Conservation (phyloP, 192 early-diverging fungal species). For the Linnemannia hyalina region DNA sequence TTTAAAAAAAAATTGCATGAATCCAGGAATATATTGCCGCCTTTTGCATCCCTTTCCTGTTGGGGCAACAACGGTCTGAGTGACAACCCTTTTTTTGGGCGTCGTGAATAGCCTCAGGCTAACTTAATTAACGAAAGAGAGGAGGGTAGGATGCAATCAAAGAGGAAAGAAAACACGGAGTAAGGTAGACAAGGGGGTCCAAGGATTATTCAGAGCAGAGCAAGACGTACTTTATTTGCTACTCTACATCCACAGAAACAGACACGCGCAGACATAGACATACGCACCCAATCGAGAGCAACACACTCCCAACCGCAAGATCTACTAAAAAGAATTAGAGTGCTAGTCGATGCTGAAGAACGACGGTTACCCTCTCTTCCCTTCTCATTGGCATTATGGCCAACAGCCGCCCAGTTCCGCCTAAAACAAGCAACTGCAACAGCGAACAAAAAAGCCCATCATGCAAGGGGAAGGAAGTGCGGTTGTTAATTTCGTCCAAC, state of each 20-base stretch:
- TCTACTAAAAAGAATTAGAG: not conserved
- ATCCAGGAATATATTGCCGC: not conserved
- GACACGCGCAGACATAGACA: not conserved
- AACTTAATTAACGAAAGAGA: not conserved
- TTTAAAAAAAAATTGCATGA: not conserved
- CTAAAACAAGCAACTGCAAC: not conserved
- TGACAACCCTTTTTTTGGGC: not conserved
- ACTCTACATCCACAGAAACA: not conserved
- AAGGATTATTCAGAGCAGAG: not conserved
- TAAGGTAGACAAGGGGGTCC: not conserved
- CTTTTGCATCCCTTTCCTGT: not conserved
- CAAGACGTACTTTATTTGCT: not conserved
- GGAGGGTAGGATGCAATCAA: not conserved
- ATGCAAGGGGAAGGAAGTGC: not conserved
- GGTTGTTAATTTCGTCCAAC: not conserved
- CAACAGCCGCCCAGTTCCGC: no score
- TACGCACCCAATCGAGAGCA: not conserved
- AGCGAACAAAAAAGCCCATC: not conserved
- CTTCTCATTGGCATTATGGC: not conserved
- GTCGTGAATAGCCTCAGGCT: not conserved
- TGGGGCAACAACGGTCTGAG: not conserved
- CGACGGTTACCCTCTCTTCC: not conserved
- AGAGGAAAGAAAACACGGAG: not conserved
- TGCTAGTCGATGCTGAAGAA: not conserved
- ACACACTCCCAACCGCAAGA: not conserved